These are phyloP conservation scores for Apiospora malaysiana DNA, from an alignment of 2,329 filamentous ascomycete genomes.

Conservation along the genomic window DNA sequence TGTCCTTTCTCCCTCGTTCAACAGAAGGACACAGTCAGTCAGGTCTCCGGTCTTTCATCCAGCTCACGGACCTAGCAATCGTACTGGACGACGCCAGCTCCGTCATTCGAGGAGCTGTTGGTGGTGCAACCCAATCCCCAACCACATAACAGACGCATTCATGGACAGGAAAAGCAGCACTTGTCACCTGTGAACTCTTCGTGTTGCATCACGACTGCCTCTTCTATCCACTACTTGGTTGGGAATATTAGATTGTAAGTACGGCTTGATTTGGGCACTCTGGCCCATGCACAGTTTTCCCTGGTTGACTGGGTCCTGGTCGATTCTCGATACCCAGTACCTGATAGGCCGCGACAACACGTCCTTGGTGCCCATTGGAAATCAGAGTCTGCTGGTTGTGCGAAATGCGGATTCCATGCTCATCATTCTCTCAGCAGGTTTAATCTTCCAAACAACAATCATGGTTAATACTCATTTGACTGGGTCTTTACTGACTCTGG, in stretches of 20 bases:
- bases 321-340: neutral
- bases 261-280: neutral
- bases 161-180: constrained; percentile 5
- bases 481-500: constrained; percentile 31
- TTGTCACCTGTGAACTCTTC: neutral
- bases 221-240: neutral
- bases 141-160: constrained; percentile 4
- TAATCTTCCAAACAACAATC: constrained; percentile 20
- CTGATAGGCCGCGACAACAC: neutral
- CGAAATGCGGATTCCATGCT: neutral
- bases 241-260: neutral
- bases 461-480: constrained; percentile 33
- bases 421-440: neutral
- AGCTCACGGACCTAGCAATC: neutral
- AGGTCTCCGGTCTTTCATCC: constrained; percentile 1
- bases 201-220: neutral
- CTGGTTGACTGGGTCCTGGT: neutral
- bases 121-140: neutral
- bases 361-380: neutral
- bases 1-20: neutral
- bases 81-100: constrained; percentile 14
- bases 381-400: neutral
- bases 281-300: neutral
- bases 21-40: constrained; percentile 8
- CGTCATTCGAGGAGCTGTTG: neutral